Base-by-base conservation (phyloP, 345 rosid species). In the Salix dunnii region DNA sequence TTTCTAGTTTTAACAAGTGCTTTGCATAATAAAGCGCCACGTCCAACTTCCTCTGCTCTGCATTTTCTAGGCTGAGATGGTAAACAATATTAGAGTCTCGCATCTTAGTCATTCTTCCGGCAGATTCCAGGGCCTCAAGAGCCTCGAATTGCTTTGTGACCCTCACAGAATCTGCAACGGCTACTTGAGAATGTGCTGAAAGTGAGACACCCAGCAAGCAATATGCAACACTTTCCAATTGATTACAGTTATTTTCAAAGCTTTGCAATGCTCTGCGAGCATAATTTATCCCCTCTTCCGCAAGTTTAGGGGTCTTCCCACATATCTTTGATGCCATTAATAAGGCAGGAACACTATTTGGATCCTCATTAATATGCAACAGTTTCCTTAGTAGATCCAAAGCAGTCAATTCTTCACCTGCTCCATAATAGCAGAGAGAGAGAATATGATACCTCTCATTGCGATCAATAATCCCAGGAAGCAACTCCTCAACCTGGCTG, bases 31-130 rank as follows among this genome's bases (percentile, higher is more conserved):
- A 66, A 69, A 85, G 83, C 3, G 97, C 94, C 0, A 78, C 78
- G 71, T 90, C 92, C 70, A 93, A 79, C 79, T 89, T 93, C 85
- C 97, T 87, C 86, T 90, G 94, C 79, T 90, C 93, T 55, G 94
- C 96, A 86, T 78, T 75, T 86, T 89, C 94, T 38, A 91, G 66
- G 35, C 91, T 82, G 51, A 93, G 93, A 80, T 82, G 79, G 84
- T 93, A 87, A 71, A 91, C 77, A 49, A 90, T 85, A 61, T 84
- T 81, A 9, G 88, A 78, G 72, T 89, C 90, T 70, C 81, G 78
- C 76, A 88, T 84, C 55, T 23, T 82, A 76, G 84, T 84, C 64
- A 86, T 81, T 88, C 83, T 88, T 62, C 79, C 87, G 3, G 92
- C 91, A 61, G 73, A 78, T 74, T 85, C 89, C 64, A 90, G 80